Conservation (phyloP, 805 yeast species). For the Candida caryicola region DNA sequence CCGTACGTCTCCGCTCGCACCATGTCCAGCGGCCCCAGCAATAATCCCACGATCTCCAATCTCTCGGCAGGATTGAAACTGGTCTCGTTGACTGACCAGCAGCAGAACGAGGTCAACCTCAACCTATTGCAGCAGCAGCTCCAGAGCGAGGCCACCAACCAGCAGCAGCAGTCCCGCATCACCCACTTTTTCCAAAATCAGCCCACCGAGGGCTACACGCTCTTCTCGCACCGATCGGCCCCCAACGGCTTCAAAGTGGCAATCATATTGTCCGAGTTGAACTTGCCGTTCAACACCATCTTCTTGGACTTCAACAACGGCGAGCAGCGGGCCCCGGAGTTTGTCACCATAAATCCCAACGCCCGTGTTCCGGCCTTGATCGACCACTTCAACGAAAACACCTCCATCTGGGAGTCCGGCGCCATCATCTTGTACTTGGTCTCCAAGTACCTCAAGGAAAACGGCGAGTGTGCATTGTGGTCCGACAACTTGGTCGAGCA, state of each 20-base stretch:
- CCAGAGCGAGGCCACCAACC: slow-evolving; percentile 39
- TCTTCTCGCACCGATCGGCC: slow-evolving; percentile 81
- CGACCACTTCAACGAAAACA: slow-evolving; percentile 78
- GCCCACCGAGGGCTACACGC: slow-evolving; percentile 79
- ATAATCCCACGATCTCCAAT: slow-evolving; percentile 35
- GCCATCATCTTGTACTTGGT: slow-evolving; percentile 84
- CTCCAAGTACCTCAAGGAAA: slow-evolving; percentile 59
- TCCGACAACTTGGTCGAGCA: slow-evolving; percentile 75
- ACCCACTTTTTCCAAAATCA: slow-evolving; percentile 70
- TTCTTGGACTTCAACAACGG: slow-evolving; percentile 82
- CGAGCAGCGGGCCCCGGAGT: slow-evolving; percentile 92
- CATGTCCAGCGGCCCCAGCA: not conserved
- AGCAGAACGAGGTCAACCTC: slow-evolving; percentile 40
- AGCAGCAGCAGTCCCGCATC: slow-evolving; percentile 55
- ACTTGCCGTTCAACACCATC: slow-evolving; percentile 73
- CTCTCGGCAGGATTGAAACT: slow-evolving; percentile 46
- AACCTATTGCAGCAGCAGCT: slow-evolving; percentile 45
- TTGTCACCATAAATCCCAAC: slow-evolving; percentile 90
- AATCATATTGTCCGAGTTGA: slow-evolving; percentile 79
- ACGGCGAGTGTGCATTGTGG: slow-evolving; percentile 73
- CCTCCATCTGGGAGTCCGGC: slow-evolving; percentile 93
- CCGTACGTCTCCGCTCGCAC: not conserved
- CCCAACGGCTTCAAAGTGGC: slow-evolving; percentile 97
- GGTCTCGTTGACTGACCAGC: slow-evolving; percentile 41
- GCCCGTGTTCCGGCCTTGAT: slow-evolving; percentile 94